Evolutionary conservation across 1,284 basidiomycete species (phyloP).

Genomic region (Athelia sp.): DNA sequence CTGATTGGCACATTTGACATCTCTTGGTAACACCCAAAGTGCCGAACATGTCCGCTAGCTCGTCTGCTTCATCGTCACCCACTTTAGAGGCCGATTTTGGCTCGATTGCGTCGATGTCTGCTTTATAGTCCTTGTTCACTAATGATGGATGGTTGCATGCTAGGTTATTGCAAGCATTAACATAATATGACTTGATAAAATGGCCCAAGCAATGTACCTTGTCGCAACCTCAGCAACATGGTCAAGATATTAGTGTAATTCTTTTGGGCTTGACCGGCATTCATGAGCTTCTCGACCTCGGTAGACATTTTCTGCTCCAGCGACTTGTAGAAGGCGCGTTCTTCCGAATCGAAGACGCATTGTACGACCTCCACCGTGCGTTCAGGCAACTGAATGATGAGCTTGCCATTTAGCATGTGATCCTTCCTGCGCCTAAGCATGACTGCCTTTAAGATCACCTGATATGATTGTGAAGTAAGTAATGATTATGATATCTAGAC

Average conservation of each 20-base stretch:
- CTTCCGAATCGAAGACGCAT: slow-evolving; percentile 69
- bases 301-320: slow-evolving; percentile 74
- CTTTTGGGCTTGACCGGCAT: slow-evolving; percentile 45
- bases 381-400: slow-evolving; percentile 79
- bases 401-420: slow-evolving; percentile 78
- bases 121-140: slow-evolving; percentile 69
- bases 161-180: slow-evolving; percentile 23
- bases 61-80: slow-evolving; percentile 61
- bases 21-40: slow-evolving; percentile 65
- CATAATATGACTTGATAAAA: not conserved
- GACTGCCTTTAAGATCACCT: slow-evolving; percentile 80
- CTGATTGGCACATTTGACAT: slow-evolving; percentile 71
- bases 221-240: slow-evolving; percentile 80
- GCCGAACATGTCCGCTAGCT: slow-evolving; percentile 73
- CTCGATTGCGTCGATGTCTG: slow-evolving; percentile 72
- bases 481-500: not conserved
- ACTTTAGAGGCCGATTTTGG: slow-evolving; percentile 49
- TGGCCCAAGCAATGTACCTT: slow-evolving; percentile 51
- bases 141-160: slow-evolving; percentile 88
- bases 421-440: slow-evolving; percentile 93
- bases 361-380: slow-evolving; percentile 71
- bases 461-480: slow-evolving; percentile 6
- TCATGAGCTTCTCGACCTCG: slow-evolving; percentile 70
- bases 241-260: slow-evolving; percentile 86
- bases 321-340: slow-evolving; percentile 78